phyloP scores from a whole-genome alignment of 1,284 basidiomycete genomes.

The Tylopilus sp. region DNA sequence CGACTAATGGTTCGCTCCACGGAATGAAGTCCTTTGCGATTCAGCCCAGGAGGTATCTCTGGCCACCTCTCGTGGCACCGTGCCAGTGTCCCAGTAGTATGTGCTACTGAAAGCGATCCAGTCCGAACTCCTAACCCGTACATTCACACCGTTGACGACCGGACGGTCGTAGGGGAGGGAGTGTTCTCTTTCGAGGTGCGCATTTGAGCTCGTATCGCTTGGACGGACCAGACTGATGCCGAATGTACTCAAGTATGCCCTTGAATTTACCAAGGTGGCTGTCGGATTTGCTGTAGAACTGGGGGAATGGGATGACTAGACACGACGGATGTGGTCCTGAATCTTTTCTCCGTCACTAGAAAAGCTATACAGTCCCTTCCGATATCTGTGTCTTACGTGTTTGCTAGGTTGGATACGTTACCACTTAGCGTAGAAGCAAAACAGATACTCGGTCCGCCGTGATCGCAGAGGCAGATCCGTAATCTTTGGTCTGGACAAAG shows the following conservation, averaged over 20 bases:
- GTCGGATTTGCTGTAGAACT: constrained; percentile 83
- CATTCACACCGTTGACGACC: constrained; percentile 79
- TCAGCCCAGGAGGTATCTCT: constrained; percentile 26
- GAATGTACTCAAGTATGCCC: constrained; percentile 24
- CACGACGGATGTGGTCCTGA: neutral
- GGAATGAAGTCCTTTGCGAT: neutral
- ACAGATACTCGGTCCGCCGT: too few species aligned
- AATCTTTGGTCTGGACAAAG: too few species aligned
- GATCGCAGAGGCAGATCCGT: too few species aligned
- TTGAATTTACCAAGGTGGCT: constrained; percentile 86
- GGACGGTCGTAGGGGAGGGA: constrained; percentile 41
- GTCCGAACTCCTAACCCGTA: constrained; percentile 74
- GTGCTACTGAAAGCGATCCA: constrained; percentile 58
- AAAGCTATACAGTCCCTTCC: too few species aligned
- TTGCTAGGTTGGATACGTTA: too few species aligned
- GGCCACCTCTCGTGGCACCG: constrained; percentile 34
- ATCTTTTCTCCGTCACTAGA: too few species aligned
- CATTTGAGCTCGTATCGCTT: constrained; percentile 61
- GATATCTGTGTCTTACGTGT: too few species aligned
- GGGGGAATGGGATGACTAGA: constrained; percentile 55
- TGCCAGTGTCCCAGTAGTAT: constrained; percentile 23
- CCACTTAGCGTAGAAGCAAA: too few species aligned
- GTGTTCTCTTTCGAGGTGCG: constrained; percentile 85
- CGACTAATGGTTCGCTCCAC: neutral
- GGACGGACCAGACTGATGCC: neutral